Evolutionary conservation across 495 filamentous ascomycete species (phyloP), one percentile per base, ranked within the genome.

Genomic region (Jackrogersella minutella): DNA sequence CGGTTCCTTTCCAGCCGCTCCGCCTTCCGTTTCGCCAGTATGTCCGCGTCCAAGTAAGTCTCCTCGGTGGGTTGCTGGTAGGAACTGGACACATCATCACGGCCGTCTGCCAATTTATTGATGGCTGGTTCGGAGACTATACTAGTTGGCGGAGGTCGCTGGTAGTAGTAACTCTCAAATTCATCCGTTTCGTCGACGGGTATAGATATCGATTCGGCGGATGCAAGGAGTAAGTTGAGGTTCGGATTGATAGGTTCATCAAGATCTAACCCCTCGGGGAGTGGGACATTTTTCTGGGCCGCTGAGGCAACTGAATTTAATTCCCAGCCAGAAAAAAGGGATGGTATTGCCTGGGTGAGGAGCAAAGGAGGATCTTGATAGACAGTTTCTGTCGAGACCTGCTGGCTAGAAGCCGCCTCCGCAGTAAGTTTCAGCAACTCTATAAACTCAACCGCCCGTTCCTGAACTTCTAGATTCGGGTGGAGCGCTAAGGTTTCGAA

Each of bases 401-500:
- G 77, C 46, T 91, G 88, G n/a, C 84, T 85, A 4, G 83, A 80
- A 5, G 90, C 83, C 19, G 94, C 91, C 77, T 99, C 94, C 0
- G 86, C 84, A 10, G 90, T 90, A 39, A 99, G 80, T 41, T 91
- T 90, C 67, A 97, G 85, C 3, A 98, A 83, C 69, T 99, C 95
- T 1, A 91, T 82, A 68, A 94, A 96, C 70, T 97, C 94, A 13
- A 97, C 93, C 6, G 93, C 88, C 47, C 96, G 86, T 76, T 98
- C 95, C 75, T 99, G 95, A n/a, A 98, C 92, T 70, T 98, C 95
- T 8, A 99, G 80, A 66, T 87, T 90, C 0, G 96, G 92, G 72
- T 97, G 93, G 3, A 86, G 83, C 0, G 88, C 82, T 22, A 97
- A 77, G 0, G 86, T 82, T 51, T 97, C 93, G 2, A 97, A 79